A percentile compares a stretch with the other conserved stretches of the same genome.
phyloP scores from a whole-genome alignment of 805 yeast genomes.

The Saccharomyces paradoxus region DNA sequence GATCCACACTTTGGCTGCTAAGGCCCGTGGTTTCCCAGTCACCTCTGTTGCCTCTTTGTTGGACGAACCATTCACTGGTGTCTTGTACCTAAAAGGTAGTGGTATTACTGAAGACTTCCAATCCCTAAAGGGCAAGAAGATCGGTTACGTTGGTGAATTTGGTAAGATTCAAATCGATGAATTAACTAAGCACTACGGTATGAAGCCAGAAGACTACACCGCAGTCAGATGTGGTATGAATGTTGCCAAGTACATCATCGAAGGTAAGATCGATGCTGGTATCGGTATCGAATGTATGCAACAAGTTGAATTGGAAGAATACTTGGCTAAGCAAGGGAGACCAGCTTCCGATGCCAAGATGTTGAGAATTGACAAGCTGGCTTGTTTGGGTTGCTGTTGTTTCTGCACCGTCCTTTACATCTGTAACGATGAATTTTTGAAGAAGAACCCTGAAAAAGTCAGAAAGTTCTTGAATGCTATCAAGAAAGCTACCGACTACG shows the following conservation, averaged over 20 bases:
- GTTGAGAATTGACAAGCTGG: constrained; percentile 49
- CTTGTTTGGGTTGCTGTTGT: constrained; percentile 52
- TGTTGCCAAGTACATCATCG: constrained; percentile 47
- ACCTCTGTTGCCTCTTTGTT: constrained; percentile 47
- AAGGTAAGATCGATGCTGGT: constrained; percentile 50
- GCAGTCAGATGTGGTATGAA: constrained; percentile 56
- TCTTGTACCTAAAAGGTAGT: constrained; percentile 41
- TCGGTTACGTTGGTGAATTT: constrained; percentile 53
- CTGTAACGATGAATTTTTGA: constrained; percentile 43
- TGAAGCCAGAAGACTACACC: constrained; percentile 48
- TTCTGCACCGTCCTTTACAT: constrained; percentile 51
- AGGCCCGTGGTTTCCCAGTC: constrained; percentile 50
- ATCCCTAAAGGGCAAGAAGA: constrained; percentile 44
- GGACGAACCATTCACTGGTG: constrained; percentile 53
- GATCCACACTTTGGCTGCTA: constrained; percentile 54
- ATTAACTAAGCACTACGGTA: constrained; percentile 46
- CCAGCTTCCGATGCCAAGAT: constrained; percentile 42
- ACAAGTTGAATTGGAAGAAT: constrained; percentile 49
- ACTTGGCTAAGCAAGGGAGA: constrained; percentile 37
- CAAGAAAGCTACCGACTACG: constrained; percentile 44
- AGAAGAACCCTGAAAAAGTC: constrained; percentile 40
- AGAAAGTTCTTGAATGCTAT: constrained; percentile 39
- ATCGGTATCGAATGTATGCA: constrained; percentile 53
- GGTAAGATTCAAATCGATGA: constrained; percentile 53
- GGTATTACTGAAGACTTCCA: constrained; percentile 46